Base-by-base conservation (phyloP, 257 asterid species). In the Nicotiana attenuata region DNA sequence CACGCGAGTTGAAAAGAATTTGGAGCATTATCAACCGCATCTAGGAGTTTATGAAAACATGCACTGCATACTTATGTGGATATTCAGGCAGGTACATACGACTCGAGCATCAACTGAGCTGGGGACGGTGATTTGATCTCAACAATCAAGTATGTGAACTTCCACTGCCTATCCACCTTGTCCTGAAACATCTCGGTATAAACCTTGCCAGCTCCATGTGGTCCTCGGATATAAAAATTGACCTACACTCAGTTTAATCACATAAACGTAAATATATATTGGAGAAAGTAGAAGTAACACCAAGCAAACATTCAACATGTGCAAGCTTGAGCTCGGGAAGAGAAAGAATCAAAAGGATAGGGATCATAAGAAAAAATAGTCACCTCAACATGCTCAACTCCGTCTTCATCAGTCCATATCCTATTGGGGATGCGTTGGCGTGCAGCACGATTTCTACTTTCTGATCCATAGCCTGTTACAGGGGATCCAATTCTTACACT, bases 381-480 rank as follows among this genome's bases (percentile, higher is more conserved):
- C 80, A 92, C 99, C 92, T 92, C 88, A 80, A 96, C 83, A 84
- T 94, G 99, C 86, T 94, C 98, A 80, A 88, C 90, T 5, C 97
- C 97, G 17, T 96, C 97, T 84, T 96, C 94, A 76, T 96, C 99
- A 10, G 89, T 90, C 99, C 98, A 96, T 55, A 81, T 85, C 81
- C 85, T 91, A 84, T 93, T 83, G 31, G 98, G 96, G 65, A 96
- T 86, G 69, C 97, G 97, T 84, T 94, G 98, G 76, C 99, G 98
- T 71, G 97, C 98, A 57, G 98, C 97, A 47, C 99, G 98, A 84
- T 94, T 94, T 87, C 93, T 90, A 80, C 97, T 94, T 81, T 94
- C 99, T 66, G 98, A 90, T 64, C 97, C 99, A 53, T 94, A 94
- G 56, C 97, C 97, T 8, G 96, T 93, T 68, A 94, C 86, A 45